Evolutionary conservation across 257 asterid genomes (phyloP).

Genomic region (Salvia rosmarinus): DNA sequence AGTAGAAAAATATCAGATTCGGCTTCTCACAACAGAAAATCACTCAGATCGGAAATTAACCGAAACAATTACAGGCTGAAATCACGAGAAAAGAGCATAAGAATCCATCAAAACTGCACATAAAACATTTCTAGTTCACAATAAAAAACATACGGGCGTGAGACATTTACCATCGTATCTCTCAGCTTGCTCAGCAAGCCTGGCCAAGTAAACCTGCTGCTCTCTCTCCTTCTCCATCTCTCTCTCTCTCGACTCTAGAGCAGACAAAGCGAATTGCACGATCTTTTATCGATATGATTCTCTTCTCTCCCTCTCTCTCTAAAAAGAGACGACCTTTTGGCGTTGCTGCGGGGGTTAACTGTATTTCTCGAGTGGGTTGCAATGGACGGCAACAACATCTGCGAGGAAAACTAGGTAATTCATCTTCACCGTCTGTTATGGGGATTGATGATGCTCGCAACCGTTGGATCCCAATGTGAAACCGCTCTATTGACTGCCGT

Average conservation of each 20-base stretch:
- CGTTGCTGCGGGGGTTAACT: conserved; percentile 14
- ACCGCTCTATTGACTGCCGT: background rate
- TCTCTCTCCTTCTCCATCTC: conserved; percentile 71
- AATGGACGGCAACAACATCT: background rate
- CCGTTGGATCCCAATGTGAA: conserved; percentile 18
- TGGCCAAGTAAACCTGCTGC: conserved; percentile 67
- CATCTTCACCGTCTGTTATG: conserved; percentile 19
- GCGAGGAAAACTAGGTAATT: conserved; percentile 16
- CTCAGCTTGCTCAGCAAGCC: conserved; percentile 81
- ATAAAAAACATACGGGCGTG: background rate
- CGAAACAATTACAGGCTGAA: background rate
- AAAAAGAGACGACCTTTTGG: conserved; percentile 13
- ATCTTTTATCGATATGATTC: conserved; percentile 17
- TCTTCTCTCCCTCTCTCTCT: conserved; percentile 26
- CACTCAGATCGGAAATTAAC: conserved; percentile 30
- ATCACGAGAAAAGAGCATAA: background rate
- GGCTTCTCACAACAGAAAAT: background rate
- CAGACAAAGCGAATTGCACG: background rate
- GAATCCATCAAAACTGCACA: background rate
- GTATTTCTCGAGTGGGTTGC: conserved; percentile 12
- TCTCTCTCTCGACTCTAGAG: conserved; percentile 15
- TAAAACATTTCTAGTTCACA: background rate
- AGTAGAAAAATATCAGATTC: conserved; percentile 28
- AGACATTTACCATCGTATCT: conserved; percentile 64
- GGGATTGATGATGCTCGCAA: background rate